Conservation (phyloP, 306 rosid genomes). For the Biancaea sappan region DNA sequence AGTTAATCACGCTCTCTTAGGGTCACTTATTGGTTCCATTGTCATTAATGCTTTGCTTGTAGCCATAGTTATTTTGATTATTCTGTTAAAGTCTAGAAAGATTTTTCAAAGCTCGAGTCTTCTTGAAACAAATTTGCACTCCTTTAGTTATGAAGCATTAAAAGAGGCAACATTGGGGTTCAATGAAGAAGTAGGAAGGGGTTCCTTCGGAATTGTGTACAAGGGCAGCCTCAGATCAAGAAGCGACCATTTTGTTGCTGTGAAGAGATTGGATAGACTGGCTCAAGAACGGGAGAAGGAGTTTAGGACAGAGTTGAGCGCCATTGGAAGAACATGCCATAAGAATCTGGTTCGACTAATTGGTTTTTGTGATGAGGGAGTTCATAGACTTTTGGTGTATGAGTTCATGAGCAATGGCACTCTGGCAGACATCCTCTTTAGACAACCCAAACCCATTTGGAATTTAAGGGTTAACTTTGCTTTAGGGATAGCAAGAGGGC, state of each 20-base stretch:
- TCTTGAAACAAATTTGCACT: too few relatives aligned
- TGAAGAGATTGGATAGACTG: slow-evolving; percentile 47
- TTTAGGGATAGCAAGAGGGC: slow-evolving; percentile 47
- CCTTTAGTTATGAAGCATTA: too few relatives aligned
- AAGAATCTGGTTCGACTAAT: slow-evolving; percentile 44
- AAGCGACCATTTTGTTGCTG: slow-evolving; percentile 32
- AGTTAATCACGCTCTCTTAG: slow-evolving; percentile 25
- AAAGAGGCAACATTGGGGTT: too few relatives aligned
- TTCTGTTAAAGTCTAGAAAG: too few relatives aligned
- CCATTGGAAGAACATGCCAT: slow-evolving; percentile 47
- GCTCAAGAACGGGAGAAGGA: slow-evolving; percentile 47
- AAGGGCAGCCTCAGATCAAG: slow-evolving; percentile 34
- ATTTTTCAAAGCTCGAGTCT: too few relatives aligned
- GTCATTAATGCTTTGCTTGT: too few relatives aligned
- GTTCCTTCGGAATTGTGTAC: too few relatives aligned
- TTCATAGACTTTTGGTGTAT: slow-evolving; percentile 39
- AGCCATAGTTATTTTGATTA: too few relatives aligned
- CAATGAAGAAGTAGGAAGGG: too few relatives aligned
- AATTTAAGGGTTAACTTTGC: slow-evolving; percentile 38
- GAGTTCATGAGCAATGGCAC: slow-evolving; percentile 46
- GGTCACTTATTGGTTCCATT: slow-evolving; percentile 39
- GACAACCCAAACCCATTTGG: slow-evolving; percentile 37
- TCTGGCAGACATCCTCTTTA: slow-evolving; percentile 41
- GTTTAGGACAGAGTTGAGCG: slow-evolving; percentile 43
- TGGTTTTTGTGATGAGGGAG: slow-evolving; percentile 49